Percentiles rank a stretch among this genome's conserved stretches.
Evolutionary conservation across 2,329 filamentous ascomycete species (phyloP).

Genomic region (Penicillium sp.): DNA sequence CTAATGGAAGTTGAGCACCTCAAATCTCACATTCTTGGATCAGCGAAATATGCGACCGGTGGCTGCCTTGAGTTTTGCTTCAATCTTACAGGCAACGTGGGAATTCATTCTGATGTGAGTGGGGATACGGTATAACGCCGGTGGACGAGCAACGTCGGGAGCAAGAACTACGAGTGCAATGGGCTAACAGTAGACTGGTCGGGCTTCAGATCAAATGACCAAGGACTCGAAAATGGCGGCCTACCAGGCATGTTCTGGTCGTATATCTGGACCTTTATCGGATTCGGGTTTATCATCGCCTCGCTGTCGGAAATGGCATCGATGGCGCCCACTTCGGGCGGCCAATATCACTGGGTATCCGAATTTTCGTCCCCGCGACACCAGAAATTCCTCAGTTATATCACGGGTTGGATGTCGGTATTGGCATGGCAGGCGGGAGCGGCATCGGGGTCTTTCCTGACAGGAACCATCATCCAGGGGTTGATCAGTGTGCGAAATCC

Average conservation of each 20-base stretch:
- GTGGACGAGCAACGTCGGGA: neutral
- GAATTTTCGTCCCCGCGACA: conserved; percentile 55
- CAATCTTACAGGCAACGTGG: conserved; percentile 43
- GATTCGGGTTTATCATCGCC: conserved; percentile 64
- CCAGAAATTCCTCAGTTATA: conserved; percentile 60
- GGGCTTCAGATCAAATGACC: conserved; percentile 25
- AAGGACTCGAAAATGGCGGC: conserved; percentile 33
- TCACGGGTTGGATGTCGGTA: conserved; percentile 57
- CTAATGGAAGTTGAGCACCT: neutral
- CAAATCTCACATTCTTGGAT: conserved; percentile 2
- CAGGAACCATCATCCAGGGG: conserved; percentile 41
- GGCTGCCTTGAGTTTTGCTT: conserved; percentile 41
- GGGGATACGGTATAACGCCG: neutral
- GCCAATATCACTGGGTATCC: conserved; percentile 63
- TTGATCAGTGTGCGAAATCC: conserved; percentile 37
- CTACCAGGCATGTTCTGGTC: conserved; percentile 36
- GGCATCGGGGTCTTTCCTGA: conserved; percentile 48
- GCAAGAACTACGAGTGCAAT: neutral
- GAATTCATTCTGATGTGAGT: conserved; percentile 41
- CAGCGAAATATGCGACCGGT: conserved; percentile 40
- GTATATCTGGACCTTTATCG: conserved; percentile 59
- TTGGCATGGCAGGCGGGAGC: conserved; percentile 56
- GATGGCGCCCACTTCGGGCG: conserved; percentile 59
- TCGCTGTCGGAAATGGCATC: conserved; percentile 66
- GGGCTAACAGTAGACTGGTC: neutral